These are phyloP conservation scores for Glycyrrhiza uralensis DNA, from an alignment of 306 rosid species.

Conservation along the genomic window DNA sequence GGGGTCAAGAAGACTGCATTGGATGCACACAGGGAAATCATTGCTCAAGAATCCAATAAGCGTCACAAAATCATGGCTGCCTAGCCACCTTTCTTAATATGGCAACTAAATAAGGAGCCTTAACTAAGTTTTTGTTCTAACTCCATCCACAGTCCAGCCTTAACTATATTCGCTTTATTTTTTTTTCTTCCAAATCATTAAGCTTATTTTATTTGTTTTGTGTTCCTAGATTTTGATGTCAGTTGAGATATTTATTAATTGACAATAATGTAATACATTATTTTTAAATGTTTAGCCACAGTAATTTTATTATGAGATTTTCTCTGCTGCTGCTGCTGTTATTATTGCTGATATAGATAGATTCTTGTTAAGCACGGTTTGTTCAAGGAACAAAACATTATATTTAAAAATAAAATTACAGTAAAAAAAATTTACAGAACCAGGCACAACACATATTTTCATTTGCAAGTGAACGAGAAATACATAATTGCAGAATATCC, in stretches of 20 bases:
- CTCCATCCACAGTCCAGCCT: background rate
- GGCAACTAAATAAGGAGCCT: conserved; percentile 4
- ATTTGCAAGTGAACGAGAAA: background rate
- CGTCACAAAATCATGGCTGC: conserved; percentile 33
- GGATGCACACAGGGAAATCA: conserved; percentile 30
- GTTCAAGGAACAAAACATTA: too few species aligned
- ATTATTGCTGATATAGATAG: too few species aligned
- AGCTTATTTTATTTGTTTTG: background rate
- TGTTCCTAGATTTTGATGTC: background rate
- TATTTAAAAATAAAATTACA: too few species aligned
- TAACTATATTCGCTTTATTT: background rate
- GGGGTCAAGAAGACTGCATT: conserved; percentile 14
- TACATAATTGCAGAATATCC: conserved; percentile 1
- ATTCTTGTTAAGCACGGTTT: too few species aligned
- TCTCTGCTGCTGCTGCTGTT: background rate
- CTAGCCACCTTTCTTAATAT: background rate
- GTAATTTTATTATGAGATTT: background rate
- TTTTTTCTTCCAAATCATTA: background rate
- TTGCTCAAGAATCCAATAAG: conserved; percentile 29
- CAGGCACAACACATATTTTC: background rate
- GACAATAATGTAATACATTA: background rate
- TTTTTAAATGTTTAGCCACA: background rate
- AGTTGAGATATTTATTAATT: background rate
- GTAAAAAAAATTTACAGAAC: background rate
- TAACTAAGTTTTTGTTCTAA: conserved; percentile 1